Conservation (phyloP, 2,329 filamentous ascomycete species). For the Epichloe gansuensis region DNA sequence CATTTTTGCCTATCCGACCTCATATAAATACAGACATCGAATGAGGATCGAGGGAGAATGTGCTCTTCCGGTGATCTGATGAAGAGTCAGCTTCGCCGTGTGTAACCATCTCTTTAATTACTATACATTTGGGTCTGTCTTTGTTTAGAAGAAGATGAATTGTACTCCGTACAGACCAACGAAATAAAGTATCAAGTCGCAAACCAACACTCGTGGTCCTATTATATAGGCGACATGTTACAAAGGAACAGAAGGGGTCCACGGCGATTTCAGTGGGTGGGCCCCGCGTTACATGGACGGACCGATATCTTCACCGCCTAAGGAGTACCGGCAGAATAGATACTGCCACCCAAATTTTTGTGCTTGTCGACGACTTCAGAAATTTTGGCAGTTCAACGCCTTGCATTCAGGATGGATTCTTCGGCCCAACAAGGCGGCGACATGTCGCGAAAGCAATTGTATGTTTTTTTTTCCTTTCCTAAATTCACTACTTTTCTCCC, state of each 20-base stretch:
- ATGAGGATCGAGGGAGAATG: background rate
- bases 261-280: background rate
- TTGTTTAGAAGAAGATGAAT: background rate
- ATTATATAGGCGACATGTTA: too few species aligned
- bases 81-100: background rate
- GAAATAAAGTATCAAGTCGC: background rate
- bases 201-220: background rate
- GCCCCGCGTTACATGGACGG: too few species aligned
- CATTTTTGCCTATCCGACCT: constrained; percentile 4
- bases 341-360: constrained; percentile 26
- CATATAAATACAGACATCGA: too few species aligned
- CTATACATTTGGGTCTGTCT: background rate
- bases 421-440: constrained; percentile 18
- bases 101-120: background rate
- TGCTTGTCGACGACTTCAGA: background rate
- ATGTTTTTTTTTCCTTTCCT: constrained; percentile 14
- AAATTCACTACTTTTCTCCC: background rate
- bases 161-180: background rate
- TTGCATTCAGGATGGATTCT: constrained; percentile 7
- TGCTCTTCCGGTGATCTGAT: background rate
- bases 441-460: constrained; percentile 50
- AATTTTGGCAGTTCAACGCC: constrained; percentile 7
- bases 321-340: constrained; percentile 22
- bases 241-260: background rate
- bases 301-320: constrained; percentile 19